phyloP scores from a whole-genome alignment of 352 stramenopile genomes.

The Phytophthora hybrid region DNA sequence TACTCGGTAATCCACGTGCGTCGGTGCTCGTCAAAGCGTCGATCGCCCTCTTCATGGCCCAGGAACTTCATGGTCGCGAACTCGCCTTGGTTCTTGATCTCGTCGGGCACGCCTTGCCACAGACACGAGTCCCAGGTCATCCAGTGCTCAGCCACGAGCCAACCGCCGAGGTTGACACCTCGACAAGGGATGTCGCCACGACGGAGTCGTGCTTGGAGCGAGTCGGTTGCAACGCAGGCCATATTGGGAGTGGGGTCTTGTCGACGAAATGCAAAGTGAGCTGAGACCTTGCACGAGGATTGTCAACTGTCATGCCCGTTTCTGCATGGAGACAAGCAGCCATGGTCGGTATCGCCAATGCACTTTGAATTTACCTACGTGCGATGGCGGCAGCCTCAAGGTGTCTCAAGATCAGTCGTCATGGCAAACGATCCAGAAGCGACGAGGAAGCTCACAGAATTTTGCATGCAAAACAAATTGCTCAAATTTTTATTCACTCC shows the following conservation, averaged over 20 bases:
- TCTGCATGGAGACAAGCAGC: constrained; percentile 10
- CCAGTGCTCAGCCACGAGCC: constrained; percentile 86
- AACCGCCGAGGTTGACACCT: constrained; percentile 81
- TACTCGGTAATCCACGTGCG: constrained; percentile 77
- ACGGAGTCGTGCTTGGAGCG: constrained; percentile 70
- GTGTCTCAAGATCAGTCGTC: constrained; percentile 33
- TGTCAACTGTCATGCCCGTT: constrained; percentile 23
- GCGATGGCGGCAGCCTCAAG: constrained; percentile 4
- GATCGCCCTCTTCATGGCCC: constrained; percentile 42
- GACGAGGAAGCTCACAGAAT: too few relatives aligned
- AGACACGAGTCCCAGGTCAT: constrained; percentile 73
- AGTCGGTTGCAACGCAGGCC: constrained; percentile 35
- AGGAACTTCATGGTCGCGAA: constrained; percentile 77
- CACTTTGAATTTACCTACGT: constrained; percentile 25
- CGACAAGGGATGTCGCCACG: constrained; percentile 57
- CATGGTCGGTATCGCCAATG: neutral
- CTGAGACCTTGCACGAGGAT: constrained; percentile 21
- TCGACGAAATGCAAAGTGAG: constrained; percentile 23
- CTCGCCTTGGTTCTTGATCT: constrained; percentile 64
- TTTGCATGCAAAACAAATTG: too few relatives aligned
- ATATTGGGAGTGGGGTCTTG: constrained; percentile 15
- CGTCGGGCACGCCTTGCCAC: constrained; percentile 61
- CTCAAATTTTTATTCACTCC: too few relatives aligned
- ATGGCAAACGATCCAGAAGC: neutral
- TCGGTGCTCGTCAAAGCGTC: constrained; percentile 62